These are phyloP conservation scores for Syncephalastrum sp. DNA, from an alignment of 371 early-diverging fungal genomes.

Conservation along the genomic window DNA sequence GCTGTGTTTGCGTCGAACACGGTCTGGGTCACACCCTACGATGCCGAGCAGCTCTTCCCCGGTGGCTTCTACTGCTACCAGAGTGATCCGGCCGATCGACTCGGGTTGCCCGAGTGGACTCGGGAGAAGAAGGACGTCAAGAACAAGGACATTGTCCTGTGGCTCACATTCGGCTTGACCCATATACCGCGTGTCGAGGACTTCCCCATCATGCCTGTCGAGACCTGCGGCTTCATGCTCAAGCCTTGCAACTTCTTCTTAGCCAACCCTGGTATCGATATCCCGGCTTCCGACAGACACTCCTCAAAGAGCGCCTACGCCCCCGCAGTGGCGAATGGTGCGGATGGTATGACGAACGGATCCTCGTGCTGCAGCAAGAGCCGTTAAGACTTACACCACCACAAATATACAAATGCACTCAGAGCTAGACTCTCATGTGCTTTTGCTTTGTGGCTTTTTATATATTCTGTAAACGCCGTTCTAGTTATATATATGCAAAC, in stretches of 20 bases:
- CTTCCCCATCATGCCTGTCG: slow-evolving; percentile 55
- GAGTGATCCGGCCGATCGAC: slow-evolving; percentile 18
- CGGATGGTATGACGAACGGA: too few relatives aligned
- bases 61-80: slow-evolving; percentile 52
- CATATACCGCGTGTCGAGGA: slow-evolving; percentile 51
- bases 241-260: slow-evolving; percentile 24
- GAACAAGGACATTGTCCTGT: slow-evolving; percentile 44
- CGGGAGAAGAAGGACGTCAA: slow-evolving; percentile 23
- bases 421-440: too few relatives aligned
- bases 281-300: slow-evolving; percentile 7
- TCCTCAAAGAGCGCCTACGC: slow-evolving; percentile 5
- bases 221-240: slow-evolving; percentile 44
- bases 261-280: slow-evolving; percentile 11
- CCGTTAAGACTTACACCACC: too few relatives aligned
- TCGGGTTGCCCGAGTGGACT: slow-evolving; percentile 36
- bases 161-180: slow-evolving; percentile 50
- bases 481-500: too few relatives aligned
- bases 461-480: too few relatives aligned
- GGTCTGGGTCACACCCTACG: slow-evolving; percentile 48
- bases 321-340: background rate
- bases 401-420: too few relatives aligned
- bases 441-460: too few relatives aligned
- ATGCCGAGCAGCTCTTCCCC: slow-evolving; percentile 41
- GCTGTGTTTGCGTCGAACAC: slow-evolving; percentile 47
- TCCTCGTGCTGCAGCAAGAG: too few relatives aligned